phyloP scores from a whole-genome alignment of 148 eudicot genomes.

The Spergularia marina region DNA sequence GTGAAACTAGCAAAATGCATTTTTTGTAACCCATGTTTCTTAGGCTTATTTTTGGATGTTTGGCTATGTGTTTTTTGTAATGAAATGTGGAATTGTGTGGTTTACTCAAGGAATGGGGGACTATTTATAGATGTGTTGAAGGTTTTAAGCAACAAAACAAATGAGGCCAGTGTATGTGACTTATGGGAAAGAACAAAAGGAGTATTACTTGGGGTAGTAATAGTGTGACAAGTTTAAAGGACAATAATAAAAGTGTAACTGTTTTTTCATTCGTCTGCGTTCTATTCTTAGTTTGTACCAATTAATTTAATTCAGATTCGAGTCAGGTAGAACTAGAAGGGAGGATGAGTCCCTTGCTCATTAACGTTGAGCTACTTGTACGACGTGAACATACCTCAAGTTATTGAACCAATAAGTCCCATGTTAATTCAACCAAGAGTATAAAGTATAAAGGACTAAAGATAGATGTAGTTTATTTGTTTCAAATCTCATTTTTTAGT shows the following conservation, averaged over 20 bases:
- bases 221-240: background rate
- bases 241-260: background rate
- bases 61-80: background rate
- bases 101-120: slow-evolving; percentile 3
- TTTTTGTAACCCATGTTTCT: slow-evolving; percentile 44
- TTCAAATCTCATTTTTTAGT: too few species aligned
- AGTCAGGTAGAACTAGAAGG: too few species aligned
- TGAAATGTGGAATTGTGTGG: background rate
- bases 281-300: too few species aligned
- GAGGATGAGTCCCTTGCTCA: too few species aligned
- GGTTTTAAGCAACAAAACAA: slow-evolving; percentile 10
- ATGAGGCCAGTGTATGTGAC: slow-evolving; percentile 28
- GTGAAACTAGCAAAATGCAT: slow-evolving; percentile 34
- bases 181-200: slow-evolving; percentile 42
- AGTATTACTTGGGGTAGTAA: background rate
- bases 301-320: too few species aligned
- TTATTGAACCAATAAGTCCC: too few species aligned
- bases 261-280: background rate
- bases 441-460: too few species aligned
- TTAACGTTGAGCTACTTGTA: too few species aligned
- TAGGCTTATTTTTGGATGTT: background rate
- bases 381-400: too few species aligned
- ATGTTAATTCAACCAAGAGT: too few species aligned
- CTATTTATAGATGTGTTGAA: slow-evolving; percentile 33
- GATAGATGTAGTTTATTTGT: too few species aligned